Evolutionary conservation across 495 filamentous ascomycete genomes (phyloP), one percentile per base, ranked within the genome.

Genomic region (Talaromyces nanjingensis): DNA sequence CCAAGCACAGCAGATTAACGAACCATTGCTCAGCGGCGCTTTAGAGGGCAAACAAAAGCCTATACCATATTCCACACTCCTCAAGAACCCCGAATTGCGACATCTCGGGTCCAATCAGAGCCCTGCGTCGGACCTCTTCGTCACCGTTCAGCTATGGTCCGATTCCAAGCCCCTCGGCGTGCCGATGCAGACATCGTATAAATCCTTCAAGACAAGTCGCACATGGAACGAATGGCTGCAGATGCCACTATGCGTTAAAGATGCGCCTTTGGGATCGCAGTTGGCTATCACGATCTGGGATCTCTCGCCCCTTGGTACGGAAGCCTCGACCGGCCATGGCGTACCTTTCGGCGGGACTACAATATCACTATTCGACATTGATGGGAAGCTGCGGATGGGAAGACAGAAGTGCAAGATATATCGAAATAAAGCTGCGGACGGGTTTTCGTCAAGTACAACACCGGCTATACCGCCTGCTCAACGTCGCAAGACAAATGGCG

Each of bases 231-330:
- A 99, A 77, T 99, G 96, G 96, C 83, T 99, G 29, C 85, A 86
- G 11, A 75, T 99, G 55, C 93, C 96, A 12, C 85, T 96, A 69
- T 83, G 82, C 2, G 92, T 97, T 66, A 87, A 90, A 54, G 87
- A 87, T 57, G 82, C 93, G 3, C 92, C 93, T 22, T 76, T 89
- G 29, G 87, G 87, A 64, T 84, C 91, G 2, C 90, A 91, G 68
- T 82, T 99, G 31, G 94, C 96, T 11, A 90, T 99, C 54, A 99
- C 94, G 11, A 76, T 97, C 61, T 97, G 94, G 96, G 94, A 99
- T 70, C 73, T 98, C 24, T 94, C 91, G 6, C 91, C 93, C 4
- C 84, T 87, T 20, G 86, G 86, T 31, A 84, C 86, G 37, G 74
- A 84, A 42, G 83, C 84, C 47, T 77, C 84, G 5, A 80, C 86